These are phyloP conservation scores for Rubia occidens DNA, from an alignment of 305 asterid species.

Conservation along the genomic window DNA sequence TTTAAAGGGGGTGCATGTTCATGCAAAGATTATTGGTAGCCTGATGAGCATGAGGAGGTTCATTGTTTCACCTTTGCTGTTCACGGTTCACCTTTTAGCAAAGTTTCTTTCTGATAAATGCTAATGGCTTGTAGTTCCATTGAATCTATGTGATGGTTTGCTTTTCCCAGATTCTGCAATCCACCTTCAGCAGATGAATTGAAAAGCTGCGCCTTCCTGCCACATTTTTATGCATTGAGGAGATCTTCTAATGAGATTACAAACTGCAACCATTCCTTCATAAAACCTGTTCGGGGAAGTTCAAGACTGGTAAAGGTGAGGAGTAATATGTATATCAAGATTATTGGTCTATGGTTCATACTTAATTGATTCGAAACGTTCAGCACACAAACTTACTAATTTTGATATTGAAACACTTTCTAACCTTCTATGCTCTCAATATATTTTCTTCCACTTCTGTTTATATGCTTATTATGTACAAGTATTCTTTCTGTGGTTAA, in stretches of 20 bases:
- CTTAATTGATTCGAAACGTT: neutral
- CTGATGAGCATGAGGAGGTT: neutral
- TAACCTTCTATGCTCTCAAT: neutral
- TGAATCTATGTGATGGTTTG: too few relatives aligned
- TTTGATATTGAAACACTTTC: neutral
- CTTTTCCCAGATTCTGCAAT: too few relatives aligned
- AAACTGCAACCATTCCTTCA: too few relatives aligned
- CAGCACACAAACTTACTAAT: too few relatives aligned
- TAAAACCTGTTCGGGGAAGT: neutral
- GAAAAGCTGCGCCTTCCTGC: neutral
- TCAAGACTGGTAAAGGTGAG: neutral
- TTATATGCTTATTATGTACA: neutral
- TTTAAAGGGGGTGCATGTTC: slow-evolving; percentile 44
- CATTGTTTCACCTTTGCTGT: too few relatives aligned
- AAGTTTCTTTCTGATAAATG: too few relatives aligned
- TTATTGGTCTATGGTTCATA: neutral
- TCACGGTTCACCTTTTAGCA: too few relatives aligned
- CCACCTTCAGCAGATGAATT: neutral
- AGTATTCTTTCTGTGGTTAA: neutral
- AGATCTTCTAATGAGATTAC: neutral
- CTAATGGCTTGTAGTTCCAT: too few relatives aligned
- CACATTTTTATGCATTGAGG: neutral
- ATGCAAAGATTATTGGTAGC: slow-evolving; percentile 53
- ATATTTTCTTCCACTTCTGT: neutral
- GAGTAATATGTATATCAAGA: neutral